phyloP scores from a whole-genome alignment of 176 grass and related monocot species.

The Raddia guianensis region DNA sequence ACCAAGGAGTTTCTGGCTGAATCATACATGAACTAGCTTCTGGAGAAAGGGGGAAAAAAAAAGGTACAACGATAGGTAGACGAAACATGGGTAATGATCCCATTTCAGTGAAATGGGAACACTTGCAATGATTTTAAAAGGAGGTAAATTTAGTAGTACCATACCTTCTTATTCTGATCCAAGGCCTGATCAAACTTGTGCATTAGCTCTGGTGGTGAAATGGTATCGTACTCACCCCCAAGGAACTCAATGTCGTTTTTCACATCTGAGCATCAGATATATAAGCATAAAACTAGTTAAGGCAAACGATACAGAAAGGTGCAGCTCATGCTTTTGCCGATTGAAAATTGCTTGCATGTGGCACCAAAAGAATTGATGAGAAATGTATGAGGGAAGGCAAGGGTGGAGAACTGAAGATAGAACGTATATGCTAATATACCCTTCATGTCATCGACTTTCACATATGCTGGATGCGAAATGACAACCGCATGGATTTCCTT shows the following conservation, averaged over 20 bases:
- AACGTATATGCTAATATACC: not conserved
- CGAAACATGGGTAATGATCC: not conserved
- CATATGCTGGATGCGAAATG: slow-evolving; percentile 58
- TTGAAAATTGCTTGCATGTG: not conserved
- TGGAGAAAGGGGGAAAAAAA: not conserved
- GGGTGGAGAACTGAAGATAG: no score
- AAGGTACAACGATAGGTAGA: not conserved
- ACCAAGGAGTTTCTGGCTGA: not conserved
- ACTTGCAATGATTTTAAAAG: not conserved
- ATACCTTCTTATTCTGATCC: slow-evolving; percentile 41
- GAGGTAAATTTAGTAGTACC: not conserved
- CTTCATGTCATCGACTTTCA: slow-evolving; percentile 66
- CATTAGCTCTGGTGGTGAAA: slow-evolving; percentile 48
- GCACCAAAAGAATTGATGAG: not conserved
- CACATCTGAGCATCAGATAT: slow-evolving; percentile 37
- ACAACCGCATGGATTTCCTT: slow-evolving; percentile 52
- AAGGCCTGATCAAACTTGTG: slow-evolving; percentile 52
- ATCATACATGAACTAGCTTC: no score
- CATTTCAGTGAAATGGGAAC: no score
- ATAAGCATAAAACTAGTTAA: not conserved
- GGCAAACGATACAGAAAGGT: not conserved
- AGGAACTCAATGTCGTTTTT: slow-evolving; percentile 55
- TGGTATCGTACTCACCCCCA: slow-evolving; percentile 43
- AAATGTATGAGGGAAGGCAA: not conserved
- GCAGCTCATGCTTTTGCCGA: not conserved